These are phyloP conservation scores for Clarireedia sp. DNA, from an alignment of 2,329 filamentous ascomycete species.

Conservation along the genomic window DNA sequence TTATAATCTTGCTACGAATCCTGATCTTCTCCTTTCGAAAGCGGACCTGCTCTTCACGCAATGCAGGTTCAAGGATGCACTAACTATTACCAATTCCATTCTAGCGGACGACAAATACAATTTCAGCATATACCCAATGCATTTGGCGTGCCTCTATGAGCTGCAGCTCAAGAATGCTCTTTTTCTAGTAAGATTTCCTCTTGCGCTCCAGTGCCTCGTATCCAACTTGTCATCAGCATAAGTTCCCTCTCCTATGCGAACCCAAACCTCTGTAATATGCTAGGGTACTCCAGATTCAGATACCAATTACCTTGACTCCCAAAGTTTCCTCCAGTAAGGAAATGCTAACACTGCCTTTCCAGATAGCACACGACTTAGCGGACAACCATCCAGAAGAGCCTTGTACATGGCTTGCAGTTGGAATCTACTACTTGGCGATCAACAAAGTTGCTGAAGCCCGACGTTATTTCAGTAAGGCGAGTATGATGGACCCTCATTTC, in stretches of 20 bases:
- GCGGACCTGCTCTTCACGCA: slow-evolving; percentile 92
- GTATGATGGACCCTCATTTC: slow-evolving; percentile 95
- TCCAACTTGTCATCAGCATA: background rate
- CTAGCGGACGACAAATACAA: slow-evolving; percentile 81
- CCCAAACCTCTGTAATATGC: too few species aligned
- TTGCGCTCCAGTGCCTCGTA: background rate
- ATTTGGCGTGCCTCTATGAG: slow-evolving; percentile 85
- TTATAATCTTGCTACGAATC: slow-evolving; percentile 78
- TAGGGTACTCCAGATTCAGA: too few species aligned
- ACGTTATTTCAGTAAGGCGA: slow-evolving; percentile 94
- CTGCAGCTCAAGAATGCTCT: slow-evolving; percentile 79
- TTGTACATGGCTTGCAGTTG: slow-evolving; percentile 88
- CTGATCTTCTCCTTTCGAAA: slow-evolving; percentile 81
- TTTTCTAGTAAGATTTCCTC: slow-evolving; percentile 50
- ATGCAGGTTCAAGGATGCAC: slow-evolving; percentile 82
- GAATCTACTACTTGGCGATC: slow-evolving; percentile 87
- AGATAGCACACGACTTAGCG: slow-evolving; percentile 77
- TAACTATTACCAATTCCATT: slow-evolving; percentile 76
- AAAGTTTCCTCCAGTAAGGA: background rate
- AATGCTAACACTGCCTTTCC: background rate
- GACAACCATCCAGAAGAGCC: slow-evolving; percentile 88
- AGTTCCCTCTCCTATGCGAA: too few species aligned
- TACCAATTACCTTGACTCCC: background rate
- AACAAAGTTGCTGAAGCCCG: slow-evolving; percentile 86
- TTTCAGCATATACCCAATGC: slow-evolving; percentile 80